Evolutionary conservation across 208 protist genomes (phyloP).

Genomic region (Acanthamoeba triangularis): DNA sequence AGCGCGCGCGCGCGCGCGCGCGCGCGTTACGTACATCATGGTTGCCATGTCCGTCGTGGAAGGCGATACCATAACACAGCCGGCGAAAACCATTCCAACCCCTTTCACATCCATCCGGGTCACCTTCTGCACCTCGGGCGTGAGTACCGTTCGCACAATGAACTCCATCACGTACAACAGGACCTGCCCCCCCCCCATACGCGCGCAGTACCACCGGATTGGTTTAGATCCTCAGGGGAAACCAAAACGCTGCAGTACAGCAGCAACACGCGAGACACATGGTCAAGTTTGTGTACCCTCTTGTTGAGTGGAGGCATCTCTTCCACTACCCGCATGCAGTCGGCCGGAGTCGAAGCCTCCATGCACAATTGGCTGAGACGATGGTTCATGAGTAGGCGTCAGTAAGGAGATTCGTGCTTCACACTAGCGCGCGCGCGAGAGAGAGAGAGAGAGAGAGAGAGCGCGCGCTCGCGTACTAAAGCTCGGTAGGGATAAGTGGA

Average conservation of each 20-base stretch:
- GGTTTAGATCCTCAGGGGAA: neutral
- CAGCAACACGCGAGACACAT: neutral
- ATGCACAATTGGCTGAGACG: conserved; percentile 39
- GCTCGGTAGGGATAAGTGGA: conserved; percentile 44
- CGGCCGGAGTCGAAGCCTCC: neutral
- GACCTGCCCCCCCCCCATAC: neutral
- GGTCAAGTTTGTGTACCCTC: neutral
- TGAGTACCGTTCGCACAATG: neutral
- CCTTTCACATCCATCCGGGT: conserved; percentile 51
- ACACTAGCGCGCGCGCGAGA: too few relatives aligned
- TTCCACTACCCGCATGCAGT: neutral
- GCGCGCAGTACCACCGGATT: too few relatives aligned
- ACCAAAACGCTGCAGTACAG: neutral
- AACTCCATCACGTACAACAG: conserved; percentile 63
- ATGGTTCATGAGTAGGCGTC: neutral
- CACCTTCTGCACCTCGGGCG: conserved; percentile 48
- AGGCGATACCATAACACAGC: conserved; percentile 15
- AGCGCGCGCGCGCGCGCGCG: too few relatives aligned
- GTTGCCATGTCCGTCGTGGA: neutral
- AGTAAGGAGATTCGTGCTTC: neutral
- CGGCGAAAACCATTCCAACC: conserved; percentile 30
- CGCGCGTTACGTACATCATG: conserved; percentile 19
- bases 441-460: neutral
- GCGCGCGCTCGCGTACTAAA: neutral
- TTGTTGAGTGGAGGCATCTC: conserved; percentile 38